Conservation (phyloP, 805 yeast genomes). For the Jamesozyma spencerorum region DNA sequence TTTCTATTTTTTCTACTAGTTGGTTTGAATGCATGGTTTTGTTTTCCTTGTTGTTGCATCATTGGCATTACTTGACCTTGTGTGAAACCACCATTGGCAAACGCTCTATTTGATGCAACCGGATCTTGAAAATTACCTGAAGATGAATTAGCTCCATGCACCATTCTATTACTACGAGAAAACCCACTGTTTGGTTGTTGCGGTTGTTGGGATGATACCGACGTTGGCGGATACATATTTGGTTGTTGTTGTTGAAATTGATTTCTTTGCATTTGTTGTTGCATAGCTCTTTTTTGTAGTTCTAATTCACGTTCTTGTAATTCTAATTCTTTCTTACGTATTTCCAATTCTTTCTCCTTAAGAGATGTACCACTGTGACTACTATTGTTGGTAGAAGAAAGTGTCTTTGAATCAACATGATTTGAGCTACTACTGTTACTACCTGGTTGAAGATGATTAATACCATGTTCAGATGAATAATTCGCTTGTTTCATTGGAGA, state of each 20-base stretch:
- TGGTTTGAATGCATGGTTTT: conserved; percentile 23
- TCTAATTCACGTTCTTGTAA: conserved; percentile 30
- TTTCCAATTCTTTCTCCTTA: conserved; percentile 20
- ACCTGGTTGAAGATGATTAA: not conserved
- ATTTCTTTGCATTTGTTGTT: conserved; percentile 11
- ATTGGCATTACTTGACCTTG: not conserved
- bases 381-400: conserved; percentile 9
- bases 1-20: conserved; percentile 31
- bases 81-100: not conserved
- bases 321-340: conserved; percentile 28
- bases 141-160: conserved; percentile 25
- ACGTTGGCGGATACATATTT: conserved; percentile 1
- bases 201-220: conserved; percentile 5
- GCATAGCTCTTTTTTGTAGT: conserved; percentile 24
- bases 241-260: conserved; percentile 7
- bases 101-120: conserved; percentile 1
- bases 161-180: conserved; percentile 18
- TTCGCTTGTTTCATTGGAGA: conserved; percentile 11
- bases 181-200: conserved; percentile 9
- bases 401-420: not conserved
- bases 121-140: conserved; percentile 20
- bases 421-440: not conserved
- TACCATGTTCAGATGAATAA: not conserved
- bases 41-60: conserved; percentile 5
- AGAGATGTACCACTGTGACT: conserved; percentile 12